Conservation (phyloP, 1,284 basidiomycete genomes). For the Trichosporon ovoides region DNA sequence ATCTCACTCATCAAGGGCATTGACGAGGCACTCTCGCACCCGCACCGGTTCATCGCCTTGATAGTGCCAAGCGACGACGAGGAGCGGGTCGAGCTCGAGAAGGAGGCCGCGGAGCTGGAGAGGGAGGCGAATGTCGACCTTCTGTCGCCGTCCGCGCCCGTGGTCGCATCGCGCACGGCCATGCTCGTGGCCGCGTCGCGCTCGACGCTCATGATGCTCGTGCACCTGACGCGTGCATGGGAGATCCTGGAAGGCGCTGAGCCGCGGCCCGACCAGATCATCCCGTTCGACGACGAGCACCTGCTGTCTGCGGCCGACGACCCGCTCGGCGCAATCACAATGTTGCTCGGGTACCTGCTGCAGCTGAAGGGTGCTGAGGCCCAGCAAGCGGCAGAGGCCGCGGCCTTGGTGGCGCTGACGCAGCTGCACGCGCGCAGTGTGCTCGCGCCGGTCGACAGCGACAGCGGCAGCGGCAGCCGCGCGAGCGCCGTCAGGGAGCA, state of each 20-base stretch:
- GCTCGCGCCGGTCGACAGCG: neutral
- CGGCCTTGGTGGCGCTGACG: conserved; percentile 36
- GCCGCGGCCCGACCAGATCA: conserved; percentile 29
- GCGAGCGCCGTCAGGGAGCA: conserved; percentile 52
- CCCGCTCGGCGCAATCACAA: conserved; percentile 52
- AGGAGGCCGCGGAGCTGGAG: conserved; percentile 57
- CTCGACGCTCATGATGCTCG: conserved; percentile 63
- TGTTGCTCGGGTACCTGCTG: conserved; percentile 57
- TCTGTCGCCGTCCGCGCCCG: conserved; percentile 59
- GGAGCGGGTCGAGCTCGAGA: conserved; percentile 51
- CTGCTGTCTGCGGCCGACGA: conserved; percentile 22
- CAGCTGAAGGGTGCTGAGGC: conserved; percentile 36
- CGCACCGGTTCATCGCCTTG: conserved; percentile 73
- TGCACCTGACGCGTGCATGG: conserved; percentile 66
- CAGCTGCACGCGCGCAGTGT: conserved; percentile 54
- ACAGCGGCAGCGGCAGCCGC: neutral
- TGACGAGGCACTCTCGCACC: conserved; percentile 84
- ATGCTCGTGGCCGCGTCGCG: conserved; percentile 64
- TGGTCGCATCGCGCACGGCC: conserved; percentile 64
- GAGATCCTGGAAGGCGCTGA: conserved; percentile 66
- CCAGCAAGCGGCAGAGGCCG: conserved; percentile 39
- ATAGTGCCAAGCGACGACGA: conserved; percentile 73
- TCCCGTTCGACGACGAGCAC: conserved; percentile 20
- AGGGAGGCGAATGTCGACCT: conserved; percentile 54
- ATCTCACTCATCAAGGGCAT: conserved; percentile 76